Percentiles rank a stretch among this genome's conserved stretches.
Evolutionary conservation across 2,329 filamentous ascomycete species (phyloP).

Genomic region (Exophiala spinifera): DNA sequence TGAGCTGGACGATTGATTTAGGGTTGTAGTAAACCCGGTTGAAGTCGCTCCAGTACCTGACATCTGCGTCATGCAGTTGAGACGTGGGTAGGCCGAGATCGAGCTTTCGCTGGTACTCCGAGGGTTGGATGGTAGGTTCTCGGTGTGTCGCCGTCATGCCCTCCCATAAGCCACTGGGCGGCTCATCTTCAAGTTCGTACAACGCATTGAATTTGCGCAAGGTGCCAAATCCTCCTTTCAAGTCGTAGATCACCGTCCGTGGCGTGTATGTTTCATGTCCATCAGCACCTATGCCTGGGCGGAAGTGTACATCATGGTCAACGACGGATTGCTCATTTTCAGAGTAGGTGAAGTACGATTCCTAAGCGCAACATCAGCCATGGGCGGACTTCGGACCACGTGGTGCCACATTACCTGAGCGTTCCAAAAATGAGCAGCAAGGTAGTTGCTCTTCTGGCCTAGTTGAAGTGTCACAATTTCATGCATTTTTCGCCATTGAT

Average conservation of each 20-base stretch:
- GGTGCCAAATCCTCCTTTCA: conserved; percentile 90
- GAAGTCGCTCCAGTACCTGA: conserved; percentile 98
- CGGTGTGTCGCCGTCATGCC: conserved; percentile 57
- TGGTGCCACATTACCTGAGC: conserved; percentile 59
- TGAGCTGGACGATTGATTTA: conserved; percentile 77
- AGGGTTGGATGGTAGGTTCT: conserved; percentile 64
- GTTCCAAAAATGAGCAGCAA: conserved; percentile 98
- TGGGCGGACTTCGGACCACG: conserved; percentile 8
- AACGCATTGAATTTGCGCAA: conserved; percentile 83
- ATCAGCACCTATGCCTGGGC: conserved; percentile 75
- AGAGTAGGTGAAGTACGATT: conserved; percentile 94
- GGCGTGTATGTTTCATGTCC: conserved; percentile 90
- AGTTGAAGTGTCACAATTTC: conserved; percentile 94
- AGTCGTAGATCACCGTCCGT: conserved; percentile 86
- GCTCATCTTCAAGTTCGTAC: conserved; percentile 60
- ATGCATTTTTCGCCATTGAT: conserved; percentile 64
- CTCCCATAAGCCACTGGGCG: conserved; percentile 39
- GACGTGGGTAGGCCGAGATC: conserved; percentile 66
- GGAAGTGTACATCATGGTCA: conserved; percentile 85
- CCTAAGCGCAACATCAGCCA: conserved; percentile 50
- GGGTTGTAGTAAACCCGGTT: conserved; percentile 91
- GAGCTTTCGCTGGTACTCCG: conserved; percentile 74
- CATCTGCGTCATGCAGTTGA: conserved; percentile 62
- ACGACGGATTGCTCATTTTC: conserved; percentile 63
- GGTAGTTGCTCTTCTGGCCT: conserved; percentile 86